Percentiles rank a stretch among this genome's conserved stretches.
phyloP scores from a whole-genome alignment of 495 filamentous ascomycete species.

The Penicillium robsamsonii region DNA sequence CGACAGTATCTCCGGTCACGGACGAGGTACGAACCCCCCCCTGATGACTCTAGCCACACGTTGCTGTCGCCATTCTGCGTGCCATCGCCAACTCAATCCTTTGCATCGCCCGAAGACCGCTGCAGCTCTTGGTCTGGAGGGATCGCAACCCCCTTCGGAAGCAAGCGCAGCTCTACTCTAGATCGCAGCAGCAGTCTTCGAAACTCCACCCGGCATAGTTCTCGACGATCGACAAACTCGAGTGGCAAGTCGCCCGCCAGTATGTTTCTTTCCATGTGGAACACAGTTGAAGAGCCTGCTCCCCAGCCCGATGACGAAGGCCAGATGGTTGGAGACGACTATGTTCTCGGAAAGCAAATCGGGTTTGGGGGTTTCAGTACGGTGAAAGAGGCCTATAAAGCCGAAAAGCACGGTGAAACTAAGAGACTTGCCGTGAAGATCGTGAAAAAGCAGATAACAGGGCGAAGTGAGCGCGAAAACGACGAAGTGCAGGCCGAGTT shows the following conservation, averaged over 20 bases:
- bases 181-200: slow-evolving; percentile 42
- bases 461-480: slow-evolving; percentile 60
- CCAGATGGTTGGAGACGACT: slow-evolving; percentile 68
- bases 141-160: slow-evolving; percentile 42
- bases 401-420: slow-evolving; percentile 53
- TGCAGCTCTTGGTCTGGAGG: slow-evolving; percentile 46
- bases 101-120: slow-evolving; percentile 48
- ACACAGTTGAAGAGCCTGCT: slow-evolving; percentile 40
- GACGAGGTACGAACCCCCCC: slow-evolving; percentile 56
- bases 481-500: slow-evolving; percentile 70
- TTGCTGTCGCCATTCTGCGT: slow-evolving; percentile 54
- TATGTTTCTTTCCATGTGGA: slow-evolving; percentile 60
- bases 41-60: slow-evolving; percentile 44
- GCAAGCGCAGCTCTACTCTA: slow-evolving; percentile 42
- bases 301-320: slow-evolving; percentile 65
- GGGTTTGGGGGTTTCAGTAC: slow-evolving; percentile 70
- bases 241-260: slow-evolving; percentile 55
- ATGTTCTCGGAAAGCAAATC: slow-evolving; percentile 70
- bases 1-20: slow-evolving; percentile 52
- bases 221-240: slow-evolving; percentile 46
- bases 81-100: slow-evolving; percentile 42
- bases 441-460: slow-evolving; percentile 59
- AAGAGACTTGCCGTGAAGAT: slow-evolving; percentile 67
- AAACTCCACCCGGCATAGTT: slow-evolving; percentile 38
- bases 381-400: slow-evolving; percentile 69